phyloP scores from a whole-genome alignment of 306 rosid species.

The Luffa aegyptiaca region DNA sequence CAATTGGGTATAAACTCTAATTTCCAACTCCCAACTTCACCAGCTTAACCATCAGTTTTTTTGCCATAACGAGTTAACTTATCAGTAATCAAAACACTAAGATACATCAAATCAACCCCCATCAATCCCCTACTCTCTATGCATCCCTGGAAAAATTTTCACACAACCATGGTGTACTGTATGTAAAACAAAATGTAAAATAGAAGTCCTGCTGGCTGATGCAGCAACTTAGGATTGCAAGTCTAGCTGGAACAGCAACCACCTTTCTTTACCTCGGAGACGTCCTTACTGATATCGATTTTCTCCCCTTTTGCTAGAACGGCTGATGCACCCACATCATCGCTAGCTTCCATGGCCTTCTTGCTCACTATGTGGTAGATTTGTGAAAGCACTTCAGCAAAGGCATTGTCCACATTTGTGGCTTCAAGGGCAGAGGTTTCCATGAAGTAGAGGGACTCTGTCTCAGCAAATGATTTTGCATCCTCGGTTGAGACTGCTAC shows the following conservation, averaged over 20 bases:
- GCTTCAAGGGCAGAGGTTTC: constrained; percentile 56
- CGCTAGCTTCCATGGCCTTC: constrained; percentile 35
- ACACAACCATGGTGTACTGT: constrained; percentile 17
- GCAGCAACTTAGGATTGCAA: neutral
- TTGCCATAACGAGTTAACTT: neutral
- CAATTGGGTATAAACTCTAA: neutral
- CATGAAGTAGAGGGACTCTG: constrained; percentile 44
- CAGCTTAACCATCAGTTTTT: neutral
- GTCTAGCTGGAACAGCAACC: constrained; percentile 43
- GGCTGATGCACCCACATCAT: constrained; percentile 25
- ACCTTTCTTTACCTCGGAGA: constrained; percentile 36
- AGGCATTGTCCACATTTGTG: constrained; percentile 39
- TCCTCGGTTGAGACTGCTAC: constrained; percentile 44
- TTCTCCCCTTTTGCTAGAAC: constrained; percentile 44
- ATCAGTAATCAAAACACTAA: neutral
- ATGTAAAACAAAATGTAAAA: neutral
- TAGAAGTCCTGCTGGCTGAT: neutral
- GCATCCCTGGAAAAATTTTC: constrained; percentile 13
- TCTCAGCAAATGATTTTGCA: constrained; percentile 38
- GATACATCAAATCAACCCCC: neutral
- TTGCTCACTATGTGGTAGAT: constrained; percentile 36
- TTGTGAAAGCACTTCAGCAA: constrained; percentile 39
- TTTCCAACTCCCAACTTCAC: neutral
- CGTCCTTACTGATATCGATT: constrained; percentile 35
- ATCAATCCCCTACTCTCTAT: neutral